phyloP scores from a whole-genome alignment of 2,329 filamentous ascomycete genomes.

The Talaromyces sp. region DNA sequence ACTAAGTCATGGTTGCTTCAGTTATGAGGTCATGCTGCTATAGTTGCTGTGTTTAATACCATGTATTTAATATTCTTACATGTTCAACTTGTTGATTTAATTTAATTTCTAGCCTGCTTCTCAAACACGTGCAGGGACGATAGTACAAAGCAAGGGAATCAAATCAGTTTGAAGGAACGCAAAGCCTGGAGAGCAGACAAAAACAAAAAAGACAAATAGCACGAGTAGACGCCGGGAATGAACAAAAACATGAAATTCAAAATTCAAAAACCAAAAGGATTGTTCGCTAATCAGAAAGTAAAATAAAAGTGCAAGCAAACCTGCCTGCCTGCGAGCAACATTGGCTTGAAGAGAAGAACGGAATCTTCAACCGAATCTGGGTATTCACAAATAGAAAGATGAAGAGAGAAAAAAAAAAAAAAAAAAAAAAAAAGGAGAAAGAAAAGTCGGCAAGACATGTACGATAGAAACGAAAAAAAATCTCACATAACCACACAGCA shows the following conservation, averaged over 20 bases:
- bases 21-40: not conserved
- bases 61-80: not conserved
- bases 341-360: slow-evolving; percentile 1
- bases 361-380: not conserved
- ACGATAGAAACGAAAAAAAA: not conserved
- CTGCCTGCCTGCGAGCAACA: not conserved
- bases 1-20: not conserved
- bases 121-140: not conserved
- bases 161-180: slow-evolving; percentile 1
- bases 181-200: not conserved
- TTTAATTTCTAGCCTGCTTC: not conserved
- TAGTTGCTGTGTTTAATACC: not conserved
- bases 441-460: not conserved
- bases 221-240: not conserved
- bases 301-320: slow-evolving; percentile 1
- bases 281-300: not conserved
- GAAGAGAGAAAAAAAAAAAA: no score
- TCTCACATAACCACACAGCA: slow-evolving; percentile 72
- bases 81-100: no score
- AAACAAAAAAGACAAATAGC: not conserved
- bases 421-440: not conserved
- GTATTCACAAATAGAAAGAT: slow-evolving; percentile 4
- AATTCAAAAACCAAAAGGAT: not conserved
- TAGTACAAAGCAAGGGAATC: slow-evolving; percentile 1
- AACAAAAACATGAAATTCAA: not conserved